Conservation (phyloP, 768 basidiomycete species). For the Tulasnella sp. region DNA sequence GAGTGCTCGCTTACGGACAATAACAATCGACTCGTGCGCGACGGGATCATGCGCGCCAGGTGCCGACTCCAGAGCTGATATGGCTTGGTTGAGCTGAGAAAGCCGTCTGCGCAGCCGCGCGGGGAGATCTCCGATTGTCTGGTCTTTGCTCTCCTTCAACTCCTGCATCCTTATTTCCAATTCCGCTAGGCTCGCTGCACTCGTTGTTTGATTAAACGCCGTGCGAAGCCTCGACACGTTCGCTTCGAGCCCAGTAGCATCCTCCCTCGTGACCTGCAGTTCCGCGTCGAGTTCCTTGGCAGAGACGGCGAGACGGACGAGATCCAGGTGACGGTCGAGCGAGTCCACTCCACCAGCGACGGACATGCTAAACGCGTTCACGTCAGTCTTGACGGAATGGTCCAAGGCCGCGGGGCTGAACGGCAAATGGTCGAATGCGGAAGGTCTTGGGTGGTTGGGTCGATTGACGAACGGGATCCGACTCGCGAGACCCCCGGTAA, state of each 20-base stretch:
- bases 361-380: constrained; percentile 55
- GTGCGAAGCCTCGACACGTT: constrained; percentile 32
- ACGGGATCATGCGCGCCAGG: constrained; percentile 34
- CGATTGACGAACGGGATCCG: constrained; percentile 45
- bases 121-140: constrained; percentile 26
- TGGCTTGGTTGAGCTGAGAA: constrained; percentile 41
- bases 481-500: constrained; percentile 37
- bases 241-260: constrained; percentile 31
- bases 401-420: constrained; percentile 52
- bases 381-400: constrained; percentile 52
- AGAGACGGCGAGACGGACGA: constrained; percentile 41
- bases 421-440: constrained; percentile 26
- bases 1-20: constrained; percentile 37
- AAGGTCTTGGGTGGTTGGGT: constrained; percentile 7
- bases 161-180: constrained; percentile 27
- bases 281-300: constrained; percentile 38
- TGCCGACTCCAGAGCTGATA: constrained; percentile 43
- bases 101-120: constrained; percentile 36
- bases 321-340: constrained; percentile 37
- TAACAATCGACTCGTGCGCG: constrained; percentile 38
- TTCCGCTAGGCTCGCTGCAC: constrained; percentile 17
- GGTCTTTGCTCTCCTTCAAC: constrained; percentile 30
- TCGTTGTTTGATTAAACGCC: constrained; percentile 19
- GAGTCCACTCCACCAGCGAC: constrained; percentile 43
- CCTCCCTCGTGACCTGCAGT: constrained; percentile 17